Evolutionary conservation across 208 protist species (phyloP).

Genomic region (Leptomonas seymouri): DNA sequence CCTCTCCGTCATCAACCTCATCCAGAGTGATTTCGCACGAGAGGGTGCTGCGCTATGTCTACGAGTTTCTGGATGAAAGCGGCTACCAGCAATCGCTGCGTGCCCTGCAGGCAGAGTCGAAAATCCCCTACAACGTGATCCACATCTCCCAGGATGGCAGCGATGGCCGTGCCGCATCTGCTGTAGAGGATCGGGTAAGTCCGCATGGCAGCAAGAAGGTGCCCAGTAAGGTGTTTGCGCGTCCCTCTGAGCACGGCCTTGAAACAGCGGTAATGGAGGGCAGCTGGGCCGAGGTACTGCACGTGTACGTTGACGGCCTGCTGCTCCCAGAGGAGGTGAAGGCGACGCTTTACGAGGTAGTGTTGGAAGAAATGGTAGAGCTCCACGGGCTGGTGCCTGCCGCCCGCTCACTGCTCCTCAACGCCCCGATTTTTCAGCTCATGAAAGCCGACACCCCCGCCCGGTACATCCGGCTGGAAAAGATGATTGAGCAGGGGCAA

Average conservation of each 20-base stretch:
- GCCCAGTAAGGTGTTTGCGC: conserved; percentile 3
- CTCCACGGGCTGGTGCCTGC: conserved; percentile 65
- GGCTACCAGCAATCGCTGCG: conserved; percentile 68
- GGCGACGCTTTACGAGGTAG: conserved; percentile 71
- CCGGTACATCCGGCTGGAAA: conserved; percentile 68
- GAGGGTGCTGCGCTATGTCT: conserved; percentile 66
- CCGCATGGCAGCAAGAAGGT: neutral
- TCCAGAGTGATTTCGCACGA: conserved; percentile 57
- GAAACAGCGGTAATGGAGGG: conserved; percentile 66
- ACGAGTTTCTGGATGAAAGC: conserved; percentile 65
- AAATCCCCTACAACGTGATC: conserved; percentile 81
- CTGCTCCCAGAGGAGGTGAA: conserved; percentile 74
- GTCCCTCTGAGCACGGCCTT: conserved; percentile 36
- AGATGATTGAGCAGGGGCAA: conserved; percentile 49
- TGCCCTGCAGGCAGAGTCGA: conserved; percentile 79
- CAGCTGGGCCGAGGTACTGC: conserved; percentile 72
- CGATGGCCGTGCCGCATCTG: neutral
- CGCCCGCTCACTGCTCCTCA: conserved; percentile 70
- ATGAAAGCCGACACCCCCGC: conserved; percentile 54
- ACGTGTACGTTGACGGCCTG: conserved; percentile 61
- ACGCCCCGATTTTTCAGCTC: conserved; percentile 70
- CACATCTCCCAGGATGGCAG: conserved; percentile 27
- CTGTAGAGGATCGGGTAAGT: neutral
- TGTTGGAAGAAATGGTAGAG: conserved; percentile 81
- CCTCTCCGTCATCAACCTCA: conserved; percentile 10